phyloP scores from a whole-genome alignment of 257 asterid genomes.

The Forsythia suspensa region DNA sequence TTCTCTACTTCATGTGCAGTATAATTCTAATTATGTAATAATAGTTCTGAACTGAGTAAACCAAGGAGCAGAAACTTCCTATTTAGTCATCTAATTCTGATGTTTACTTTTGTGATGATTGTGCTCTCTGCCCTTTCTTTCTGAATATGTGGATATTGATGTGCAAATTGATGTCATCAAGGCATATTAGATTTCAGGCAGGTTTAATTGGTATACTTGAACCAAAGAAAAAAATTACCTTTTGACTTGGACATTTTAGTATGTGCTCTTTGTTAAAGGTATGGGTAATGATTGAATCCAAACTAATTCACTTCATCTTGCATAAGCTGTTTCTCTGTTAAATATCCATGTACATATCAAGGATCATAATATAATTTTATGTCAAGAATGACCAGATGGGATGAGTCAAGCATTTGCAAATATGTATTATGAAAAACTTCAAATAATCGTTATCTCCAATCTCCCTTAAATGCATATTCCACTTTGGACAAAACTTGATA shows the following conservation, averaged over 20 bases:
- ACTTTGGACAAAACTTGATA: background rate
- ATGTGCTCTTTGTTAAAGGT: background rate
- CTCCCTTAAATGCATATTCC: background rate
- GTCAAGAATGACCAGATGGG: background rate
- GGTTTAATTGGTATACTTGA: background rate
- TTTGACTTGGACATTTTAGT: background rate
- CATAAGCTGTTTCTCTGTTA: background rate
- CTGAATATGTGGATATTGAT: constrained; percentile 1
- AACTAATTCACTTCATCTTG: background rate
- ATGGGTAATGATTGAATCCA: background rate
- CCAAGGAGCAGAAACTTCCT: background rate
- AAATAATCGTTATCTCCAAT: background rate
- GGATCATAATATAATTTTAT: background rate
- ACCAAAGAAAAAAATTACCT: background rate
- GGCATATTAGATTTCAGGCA: background rate
- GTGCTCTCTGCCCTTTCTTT: background rate
- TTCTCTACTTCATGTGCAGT: background rate
- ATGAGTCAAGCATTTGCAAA: background rate
- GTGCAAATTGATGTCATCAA: background rate
- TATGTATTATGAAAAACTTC: background rate
- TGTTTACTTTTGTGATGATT: background rate
- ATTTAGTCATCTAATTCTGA: background rate
- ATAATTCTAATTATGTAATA: background rate
- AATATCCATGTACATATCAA: background rate
- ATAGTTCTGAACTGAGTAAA: background rate